Evolutionary conservation across 306 rosid genomes (phyloP), one percentile per base, ranked within the genome.

Genomic region (Vicia sativa): DNA sequence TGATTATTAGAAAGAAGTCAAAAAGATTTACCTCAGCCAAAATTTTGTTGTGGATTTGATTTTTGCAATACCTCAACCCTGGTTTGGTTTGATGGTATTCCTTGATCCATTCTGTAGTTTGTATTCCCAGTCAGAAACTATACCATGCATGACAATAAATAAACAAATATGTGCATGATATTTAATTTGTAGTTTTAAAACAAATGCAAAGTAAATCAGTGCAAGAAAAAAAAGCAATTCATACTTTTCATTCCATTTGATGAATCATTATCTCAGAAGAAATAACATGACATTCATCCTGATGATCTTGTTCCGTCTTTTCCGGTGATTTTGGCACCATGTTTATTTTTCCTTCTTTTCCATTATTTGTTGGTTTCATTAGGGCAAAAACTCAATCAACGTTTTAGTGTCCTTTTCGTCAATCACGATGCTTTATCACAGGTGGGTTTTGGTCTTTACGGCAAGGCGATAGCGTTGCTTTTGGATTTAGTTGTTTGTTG

Each of bases 81-180:
- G 89, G 96, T 78, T 93, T 88, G 65, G 78, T 82, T 71, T 85
- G 84, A 74, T 77, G 89, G 82, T 80, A 88, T 66, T 87, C 85
- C 52, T 31, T 56, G 41, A 90, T 62, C 98, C 98, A 93, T 68
- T 90, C 98, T 92, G 91, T 31, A 62, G 70, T 74, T 80, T 42
- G 28, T 41, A 67, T 55, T n/a, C 53, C 21, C 38, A 76, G 29
- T 77, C 73, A 79, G 53, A 49, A 75, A 77, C 11, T 42, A 68
- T 11, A 68, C 11, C 37, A 37, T 61, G 23, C 12, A 69, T 42
- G 65, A 31, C 15, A 7, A 43, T 41, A 74, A 42, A 61, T 25
- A 25, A 42, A 42, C 56, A 11, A 23, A 23, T 23, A 59, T 45
- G 11, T 19, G 23, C 18, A 42, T 10, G 38, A 34, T 29, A 29